Percentiles rank a stretch among this genome's conserved stretches.
These are phyloP conservation scores for Nakazawaea populi DNA, from an alignment of 805 yeast species.

Conservation along the genomic window DNA sequence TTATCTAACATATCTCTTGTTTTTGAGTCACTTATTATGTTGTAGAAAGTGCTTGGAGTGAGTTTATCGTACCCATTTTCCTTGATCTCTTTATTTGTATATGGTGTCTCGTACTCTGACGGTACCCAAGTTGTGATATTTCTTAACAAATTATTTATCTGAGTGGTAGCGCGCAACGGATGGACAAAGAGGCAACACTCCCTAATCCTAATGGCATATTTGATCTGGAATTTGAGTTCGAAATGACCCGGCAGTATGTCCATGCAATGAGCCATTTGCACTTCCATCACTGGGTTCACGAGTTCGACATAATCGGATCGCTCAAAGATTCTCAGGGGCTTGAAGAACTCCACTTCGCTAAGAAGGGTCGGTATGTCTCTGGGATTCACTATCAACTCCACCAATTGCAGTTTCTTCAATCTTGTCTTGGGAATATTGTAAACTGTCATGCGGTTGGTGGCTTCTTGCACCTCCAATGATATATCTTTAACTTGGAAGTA, in stretches of 20 bases:
- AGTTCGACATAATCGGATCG: constrained; percentile 1
- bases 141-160: not conserved
- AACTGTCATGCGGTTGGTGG: not conserved
- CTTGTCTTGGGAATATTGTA: not conserved
- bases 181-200: constrained; percentile 9
- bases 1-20: constrained; percentile 11
- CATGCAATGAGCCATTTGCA: not conserved
- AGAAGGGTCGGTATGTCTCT: not conserved
- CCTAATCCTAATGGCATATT: not conserved
- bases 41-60: constrained; percentile 40
- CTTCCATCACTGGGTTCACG: not conserved
- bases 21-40: constrained; percentile 38
- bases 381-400: not conserved
- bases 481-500: not conserved
- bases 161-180: not conserved
- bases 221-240: not conserved
- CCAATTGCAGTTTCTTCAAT: not conserved
- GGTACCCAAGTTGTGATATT: not conserved
- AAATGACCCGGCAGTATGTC: not conserved
- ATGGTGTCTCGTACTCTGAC: not conserved
- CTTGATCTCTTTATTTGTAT: not conserved
- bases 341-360: constrained; percentile 6
- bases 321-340: constrained; percentile 4
- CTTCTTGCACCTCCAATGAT: not conserved
- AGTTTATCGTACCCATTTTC: constrained; percentile 7